phyloP scores from a whole-genome alignment of 106 monocot genomes.

The Dioscorea zingiberensis region DNA sequence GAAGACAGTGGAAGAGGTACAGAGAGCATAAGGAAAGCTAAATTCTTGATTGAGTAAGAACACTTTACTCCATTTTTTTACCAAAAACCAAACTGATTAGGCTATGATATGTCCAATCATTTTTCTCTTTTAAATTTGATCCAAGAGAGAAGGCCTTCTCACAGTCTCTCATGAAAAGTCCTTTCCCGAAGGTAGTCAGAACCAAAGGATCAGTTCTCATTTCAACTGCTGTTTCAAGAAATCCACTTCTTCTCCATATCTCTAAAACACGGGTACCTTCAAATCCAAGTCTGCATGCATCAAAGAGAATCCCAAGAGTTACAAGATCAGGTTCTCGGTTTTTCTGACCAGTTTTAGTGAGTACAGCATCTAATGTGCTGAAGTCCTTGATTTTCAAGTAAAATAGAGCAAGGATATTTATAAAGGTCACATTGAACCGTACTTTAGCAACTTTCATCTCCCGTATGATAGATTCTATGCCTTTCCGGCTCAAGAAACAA shows the following conservation, averaged over 20 bases:
- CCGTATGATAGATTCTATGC: conserved; percentile 46
- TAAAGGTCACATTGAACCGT: conserved; percentile 25
- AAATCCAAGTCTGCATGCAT: conserved; percentile 51
- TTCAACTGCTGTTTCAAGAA: conserved; percentile 40
- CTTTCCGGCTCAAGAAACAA: conserved; percentile 49
- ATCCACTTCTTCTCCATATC: conserved; percentile 40
- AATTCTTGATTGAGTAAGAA: too few relatives aligned
- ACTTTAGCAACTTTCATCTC: conserved; percentile 55
- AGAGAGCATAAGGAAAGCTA: too few relatives aligned
- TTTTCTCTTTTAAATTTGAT: conserved; percentile 26
- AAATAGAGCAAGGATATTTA: conserved; percentile 61
- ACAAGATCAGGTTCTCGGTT: conserved; percentile 56
- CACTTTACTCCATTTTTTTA: neutral
- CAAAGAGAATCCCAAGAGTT: conserved; percentile 60
- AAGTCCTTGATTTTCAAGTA: conserved; percentile 67
- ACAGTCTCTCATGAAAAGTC: conserved; percentile 43
- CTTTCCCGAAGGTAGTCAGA: conserved; percentile 60
- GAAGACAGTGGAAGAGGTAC: too few relatives aligned
- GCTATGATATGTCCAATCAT: conserved; percentile 54
- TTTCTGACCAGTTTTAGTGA: conserved; percentile 20
- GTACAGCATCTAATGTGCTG: conserved; percentile 30
- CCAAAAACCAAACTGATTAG: conserved; percentile 45
- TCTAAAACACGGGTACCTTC: conserved; percentile 44
- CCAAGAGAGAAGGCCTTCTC: conserved; percentile 36
- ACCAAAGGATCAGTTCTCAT: conserved; percentile 58